Percentiles rank a stretch among this genome's conserved stretches.
Conservation (phyloP, 2,329 filamentous ascomycete species). For the Aspergillus carbonarius region DNA sequence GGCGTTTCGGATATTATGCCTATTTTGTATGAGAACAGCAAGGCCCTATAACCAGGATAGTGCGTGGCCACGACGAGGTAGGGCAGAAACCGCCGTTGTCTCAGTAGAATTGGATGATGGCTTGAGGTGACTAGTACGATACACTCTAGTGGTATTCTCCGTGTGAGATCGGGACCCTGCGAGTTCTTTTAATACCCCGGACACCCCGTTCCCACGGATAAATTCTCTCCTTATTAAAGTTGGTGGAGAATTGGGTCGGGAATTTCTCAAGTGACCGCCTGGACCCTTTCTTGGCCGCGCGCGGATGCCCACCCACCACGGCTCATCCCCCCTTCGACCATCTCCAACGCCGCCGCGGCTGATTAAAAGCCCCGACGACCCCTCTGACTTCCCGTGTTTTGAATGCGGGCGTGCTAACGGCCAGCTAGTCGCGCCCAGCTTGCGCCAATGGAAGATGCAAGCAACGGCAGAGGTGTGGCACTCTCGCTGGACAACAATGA, state of each 20-base stretch:
- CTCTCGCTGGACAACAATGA: conserved; percentile 27
- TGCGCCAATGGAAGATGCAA: conserved; percentile 40
- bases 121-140: neutral
- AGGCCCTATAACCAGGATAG: neutral
- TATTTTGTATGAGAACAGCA: conserved; percentile 19
- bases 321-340: neutral
- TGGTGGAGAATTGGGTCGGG: neutral
- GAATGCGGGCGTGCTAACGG: conserved; percentile 23
- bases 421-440: conserved; percentile 20
- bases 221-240: neutral
- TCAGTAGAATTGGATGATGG: neutral
- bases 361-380: conserved; percentile 1
- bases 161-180: neutral
- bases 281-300: conserved; percentile 1
- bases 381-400: conserved; percentile 15
- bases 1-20: conserved; percentile 30
- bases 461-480: conserved; percentile 25
- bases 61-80: neutral
- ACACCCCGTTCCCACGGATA: neutral
- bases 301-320: neutral
- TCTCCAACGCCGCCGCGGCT: neutral
- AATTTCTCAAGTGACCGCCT: conserved; percentile 1
- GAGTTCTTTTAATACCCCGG: neutral
- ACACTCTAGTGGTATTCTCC: neutral
- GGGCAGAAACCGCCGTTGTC: neutral